phyloP scores from a whole-genome alignment of 345 rosid genomes.

The Lepidium africanum region DNA sequence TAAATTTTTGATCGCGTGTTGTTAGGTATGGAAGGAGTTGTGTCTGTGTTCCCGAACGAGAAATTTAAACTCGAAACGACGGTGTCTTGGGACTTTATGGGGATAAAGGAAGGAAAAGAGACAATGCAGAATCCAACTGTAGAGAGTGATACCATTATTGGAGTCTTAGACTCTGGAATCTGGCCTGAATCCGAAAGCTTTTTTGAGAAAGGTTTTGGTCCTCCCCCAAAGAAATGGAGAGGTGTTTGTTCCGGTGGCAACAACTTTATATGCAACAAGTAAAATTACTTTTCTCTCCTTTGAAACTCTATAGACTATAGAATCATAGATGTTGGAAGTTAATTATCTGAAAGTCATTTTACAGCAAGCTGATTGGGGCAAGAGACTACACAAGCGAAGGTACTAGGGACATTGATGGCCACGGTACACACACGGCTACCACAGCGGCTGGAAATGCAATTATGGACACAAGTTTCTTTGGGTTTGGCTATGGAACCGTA shows the following conservation, averaged over 20 bases:
- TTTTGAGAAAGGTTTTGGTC: slow-evolving; percentile 38
- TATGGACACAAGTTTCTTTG: slow-evolving; percentile 24
- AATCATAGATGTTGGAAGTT: neutral
- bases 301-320: no score
- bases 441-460: slow-evolving; percentile 44
- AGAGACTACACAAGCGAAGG: slow-evolving; percentile 22
- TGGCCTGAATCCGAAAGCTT: slow-evolving; percentile 47
- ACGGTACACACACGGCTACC: slow-evolving; percentile 51
- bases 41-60: slow-evolving; percentile 43
- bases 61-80: slow-evolving; percentile 34
- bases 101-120: slow-evolving; percentile 18
- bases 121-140: neutral
- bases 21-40: slow-evolving; percentile 31
- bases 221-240: slow-evolving; percentile 42
- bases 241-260: slow-evolving; percentile 33
- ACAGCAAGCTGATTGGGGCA: slow-evolving; percentile 24
- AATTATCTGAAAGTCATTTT: neutral
- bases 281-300: neutral
- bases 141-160: slow-evolving; percentile 35
- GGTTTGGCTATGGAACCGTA: slow-evolving; percentile 35
- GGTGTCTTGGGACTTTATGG: slow-evolving; percentile 54
- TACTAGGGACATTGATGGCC: neutral
- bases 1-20: no score
- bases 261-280: slow-evolving; percentile 53
- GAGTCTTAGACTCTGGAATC: slow-evolving; percentile 35